Conservation (phyloP, 805 yeast species). For the Candida sakaeoensis region DNA sequence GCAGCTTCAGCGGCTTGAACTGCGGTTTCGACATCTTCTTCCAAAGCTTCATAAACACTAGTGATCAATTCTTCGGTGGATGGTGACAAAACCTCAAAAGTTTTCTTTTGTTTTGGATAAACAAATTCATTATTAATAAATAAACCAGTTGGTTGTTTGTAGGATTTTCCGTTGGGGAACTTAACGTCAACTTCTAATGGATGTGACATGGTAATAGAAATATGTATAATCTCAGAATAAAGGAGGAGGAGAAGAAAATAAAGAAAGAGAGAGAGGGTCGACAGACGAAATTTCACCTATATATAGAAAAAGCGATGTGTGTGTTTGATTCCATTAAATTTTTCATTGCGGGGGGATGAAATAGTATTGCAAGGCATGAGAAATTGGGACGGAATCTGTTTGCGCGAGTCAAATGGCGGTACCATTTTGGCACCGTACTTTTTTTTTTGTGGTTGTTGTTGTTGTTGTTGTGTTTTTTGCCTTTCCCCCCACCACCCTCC, state of each 20-base stretch:
- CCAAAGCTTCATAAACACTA: constrained; percentile 70
- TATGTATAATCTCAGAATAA: no score
- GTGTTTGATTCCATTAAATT: no score
- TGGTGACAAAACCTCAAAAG: constrained; percentile 62
- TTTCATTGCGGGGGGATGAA: constrained; percentile 3
- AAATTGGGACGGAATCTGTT: no score
- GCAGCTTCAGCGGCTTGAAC: constrained; percentile 83
- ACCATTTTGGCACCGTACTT: no score
- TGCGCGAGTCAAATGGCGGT: background rate
- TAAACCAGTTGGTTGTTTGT: constrained; percentile 82
- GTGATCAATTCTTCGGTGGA: constrained; percentile 69
- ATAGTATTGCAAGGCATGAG: no score
- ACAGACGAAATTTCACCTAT: background rate
- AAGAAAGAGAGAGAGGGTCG: background rate
- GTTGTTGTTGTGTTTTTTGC: no score
- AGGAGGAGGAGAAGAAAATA: background rate
- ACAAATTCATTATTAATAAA: constrained; percentile 86
- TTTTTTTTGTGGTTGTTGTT: no score
- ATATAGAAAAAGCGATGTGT: background rate
- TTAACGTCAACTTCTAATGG: constrained; percentile 45
- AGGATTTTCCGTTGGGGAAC: constrained; percentile 69
- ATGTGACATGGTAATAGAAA: constrained; percentile 10
- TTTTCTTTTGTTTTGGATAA: constrained; percentile 50
- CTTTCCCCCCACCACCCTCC: no score
- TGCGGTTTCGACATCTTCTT: constrained; percentile 78